Base-by-base conservation (phyloP, 306 rosid genomes). In the Prunus padus region DNA sequence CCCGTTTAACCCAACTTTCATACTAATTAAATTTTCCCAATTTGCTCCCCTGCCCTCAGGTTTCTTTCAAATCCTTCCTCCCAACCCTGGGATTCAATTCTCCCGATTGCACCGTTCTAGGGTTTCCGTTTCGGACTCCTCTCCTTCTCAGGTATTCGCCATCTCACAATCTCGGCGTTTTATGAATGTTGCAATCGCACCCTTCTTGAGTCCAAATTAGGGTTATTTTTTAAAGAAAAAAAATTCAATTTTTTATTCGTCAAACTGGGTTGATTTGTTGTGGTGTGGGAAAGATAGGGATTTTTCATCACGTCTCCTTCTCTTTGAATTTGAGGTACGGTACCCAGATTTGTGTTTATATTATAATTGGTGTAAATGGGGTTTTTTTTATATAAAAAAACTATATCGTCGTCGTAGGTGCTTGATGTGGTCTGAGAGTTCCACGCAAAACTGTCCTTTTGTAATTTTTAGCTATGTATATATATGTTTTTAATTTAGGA, bases 391-490 rank as follows among this genome's bases (percentile, higher is more conserved):
- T 61, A 15, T 31, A 10, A 9, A 1, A 4, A 47, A 30, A 31
- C 62, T 54, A 50, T 65, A 78, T 78, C 70, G 56, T 71, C 71
- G 71, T 80, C 67, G 40, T 65, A 71, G 77, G 62, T 78, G 71
- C 57, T 74, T 78, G 81, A 80, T 86, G 69, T 78, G 68, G 77
- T 80, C 71, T 82, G 83, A 77, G 62, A 72, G 40, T 85, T 81
- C 57, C 50, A 31, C 75, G 78, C 74, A 65, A 68, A 63, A 3
- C 23, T 71, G 64, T 87, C 73, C 37, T n/a, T 44, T 69, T 47
- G 23, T 10, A 69, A 71, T 69, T 74, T 46, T 75, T 45, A 50
- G 74, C 75, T 59, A 2, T 37, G 42, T 7, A 7, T 37, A 37
- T 6, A 37, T 71, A 40, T 55, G 0, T 80, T 33, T 54, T 71